Evolutionary conservation across 1,284 basidiomycete genomes (phyloP), one percentile per base, ranked within the genome.

Genomic region (Rugosomyces carneus): DNA sequence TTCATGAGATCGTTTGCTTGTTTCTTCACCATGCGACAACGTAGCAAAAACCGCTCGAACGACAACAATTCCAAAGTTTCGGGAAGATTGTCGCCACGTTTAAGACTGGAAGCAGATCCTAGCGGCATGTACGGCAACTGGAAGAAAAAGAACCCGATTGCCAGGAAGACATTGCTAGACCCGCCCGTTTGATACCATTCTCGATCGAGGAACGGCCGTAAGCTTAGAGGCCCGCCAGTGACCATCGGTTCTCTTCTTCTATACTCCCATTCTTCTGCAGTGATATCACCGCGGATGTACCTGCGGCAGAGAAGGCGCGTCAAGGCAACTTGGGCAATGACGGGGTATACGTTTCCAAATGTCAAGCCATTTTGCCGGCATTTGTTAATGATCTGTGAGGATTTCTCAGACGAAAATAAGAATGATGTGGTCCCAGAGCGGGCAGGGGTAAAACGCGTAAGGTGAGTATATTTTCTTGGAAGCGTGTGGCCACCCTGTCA

Each of bases 401-500:
- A 62, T 24, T 51, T 49, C 42, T 57, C 55, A 3, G 46, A 38
- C 1, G 67, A 55, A 43, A 71, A 61, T 1, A 52, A 47, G 18
- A 54, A 51, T 10, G 46, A 44, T 2, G 61, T 42, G 9, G 37
- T 24, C 16, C 59, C 61, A 31, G 69, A 66, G 21, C 51, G 55
- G 7, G 76, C 66, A 4, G 70, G 69, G 0, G 61, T 66, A 42
- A 58, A 55, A 5, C 57, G 53, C 0, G 73, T 73, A 3, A 57
- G 50, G 19, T 57, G 56, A 1, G 67, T 68, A 20, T 68, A 51
- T 15, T 57, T 64, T 46, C 71, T 59, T 0, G 78, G 78, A 8
- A 82, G 64, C 0, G 74, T 75, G 47, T 81, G 77, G 0, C 79
- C 78, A 5, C 78, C 79, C 80, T 81, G 53, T 24, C 36, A 1